Conservation (phyloP, 108 stramenopile genomes). For the Nitzschia palea region DNA sequence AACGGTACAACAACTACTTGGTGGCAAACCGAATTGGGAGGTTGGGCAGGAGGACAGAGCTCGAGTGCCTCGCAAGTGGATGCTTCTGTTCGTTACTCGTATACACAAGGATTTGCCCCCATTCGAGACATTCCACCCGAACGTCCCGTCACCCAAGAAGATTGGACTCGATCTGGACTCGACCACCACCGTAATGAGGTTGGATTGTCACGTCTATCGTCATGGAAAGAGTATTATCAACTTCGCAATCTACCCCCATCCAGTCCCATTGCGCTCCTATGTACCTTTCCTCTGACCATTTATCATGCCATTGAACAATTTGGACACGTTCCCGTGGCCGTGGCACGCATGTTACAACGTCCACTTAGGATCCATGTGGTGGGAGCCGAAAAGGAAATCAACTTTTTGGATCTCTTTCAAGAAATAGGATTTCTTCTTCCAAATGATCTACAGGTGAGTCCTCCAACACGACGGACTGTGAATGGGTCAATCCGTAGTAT, state of each 20-base stretch:
- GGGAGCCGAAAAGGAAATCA: constrained; percentile 87
- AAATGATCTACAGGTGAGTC: constrained; percentile 43
- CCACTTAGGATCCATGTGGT: constrained; percentile 79
- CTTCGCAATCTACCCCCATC: constrained; percentile 56
- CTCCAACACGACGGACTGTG: background rate
- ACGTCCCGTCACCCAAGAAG: constrained; percentile 34
- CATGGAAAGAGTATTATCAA: constrained; percentile 80
- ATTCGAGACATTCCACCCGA: constrained; percentile 56
- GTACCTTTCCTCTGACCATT: constrained; percentile 81
- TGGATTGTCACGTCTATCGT: constrained; percentile 46
- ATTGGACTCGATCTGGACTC: constrained; percentile 26
- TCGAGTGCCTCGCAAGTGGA: constrained; percentile 61
- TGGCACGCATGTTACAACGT: constrained; percentile 74
- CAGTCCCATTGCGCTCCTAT: constrained; percentile 72
- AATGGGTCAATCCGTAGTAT: background rate
- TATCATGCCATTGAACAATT: constrained; percentile 70
- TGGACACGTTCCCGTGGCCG: constrained; percentile 73
- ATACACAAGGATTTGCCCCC: constrained; percentile 67
- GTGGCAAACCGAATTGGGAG: constrained; percentile 78
- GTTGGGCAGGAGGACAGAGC: constrained; percentile 76
- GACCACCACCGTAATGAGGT: constrained; percentile 29
- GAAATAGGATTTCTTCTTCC: constrained; percentile 74
- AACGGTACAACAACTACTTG: constrained; percentile 30
- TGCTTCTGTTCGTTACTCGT: constrained; percentile 46
- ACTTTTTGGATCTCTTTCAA: constrained; percentile 83